These are phyloP conservation scores for Pseudognaphalium luteoalbum DNA, from an alignment of 129 eudicot species.

Conservation along the genomic window DNA sequence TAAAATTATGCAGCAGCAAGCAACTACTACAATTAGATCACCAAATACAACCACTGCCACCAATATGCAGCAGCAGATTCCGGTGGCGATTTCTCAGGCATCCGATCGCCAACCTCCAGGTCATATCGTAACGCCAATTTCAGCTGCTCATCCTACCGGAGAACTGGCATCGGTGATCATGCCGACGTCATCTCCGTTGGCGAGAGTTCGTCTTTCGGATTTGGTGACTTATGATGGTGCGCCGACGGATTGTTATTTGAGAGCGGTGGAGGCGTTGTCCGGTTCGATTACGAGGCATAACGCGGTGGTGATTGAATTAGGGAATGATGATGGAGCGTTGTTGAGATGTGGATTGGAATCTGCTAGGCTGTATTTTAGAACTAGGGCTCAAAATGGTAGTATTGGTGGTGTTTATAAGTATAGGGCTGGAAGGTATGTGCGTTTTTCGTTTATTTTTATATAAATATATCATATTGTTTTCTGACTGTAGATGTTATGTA, in stretches of 20 bases:
- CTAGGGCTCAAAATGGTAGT: constrained; percentile 41
- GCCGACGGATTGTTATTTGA: constrained; percentile 47
- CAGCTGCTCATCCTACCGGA: constrained; percentile 35
- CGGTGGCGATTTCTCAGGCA: constrained; percentile 42
- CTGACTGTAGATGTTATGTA: not conserved
- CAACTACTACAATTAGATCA: constrained; percentile 49
- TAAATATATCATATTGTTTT: no score
- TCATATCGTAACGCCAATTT: constrained; percentile 34
- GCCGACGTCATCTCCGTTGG: constrained; percentile 24
- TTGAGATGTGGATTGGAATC: constrained; percentile 85
- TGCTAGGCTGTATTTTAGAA: constrained; percentile 60
- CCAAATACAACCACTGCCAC: constrained; percentile 30
- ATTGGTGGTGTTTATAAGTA: constrained; percentile 66
- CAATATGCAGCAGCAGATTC: constrained; percentile 30
- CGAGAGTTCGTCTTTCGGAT: constrained; percentile 66
- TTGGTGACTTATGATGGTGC: constrained; percentile 74
- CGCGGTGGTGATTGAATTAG: constrained; percentile 77
- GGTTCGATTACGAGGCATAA: constrained; percentile 73
- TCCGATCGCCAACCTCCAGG: constrained; percentile 31
- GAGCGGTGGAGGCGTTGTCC: constrained; percentile 76
- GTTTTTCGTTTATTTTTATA: not conserved
- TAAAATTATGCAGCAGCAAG: constrained; percentile 41
- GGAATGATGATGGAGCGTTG: constrained; percentile 61
- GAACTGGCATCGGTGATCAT: constrained; percentile 20
- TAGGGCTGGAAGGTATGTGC: constrained; percentile 77